Base-by-base conservation (phyloP, 2,329 filamentous ascomycete species). In the Arthrobotrys entomopaga region DNA sequence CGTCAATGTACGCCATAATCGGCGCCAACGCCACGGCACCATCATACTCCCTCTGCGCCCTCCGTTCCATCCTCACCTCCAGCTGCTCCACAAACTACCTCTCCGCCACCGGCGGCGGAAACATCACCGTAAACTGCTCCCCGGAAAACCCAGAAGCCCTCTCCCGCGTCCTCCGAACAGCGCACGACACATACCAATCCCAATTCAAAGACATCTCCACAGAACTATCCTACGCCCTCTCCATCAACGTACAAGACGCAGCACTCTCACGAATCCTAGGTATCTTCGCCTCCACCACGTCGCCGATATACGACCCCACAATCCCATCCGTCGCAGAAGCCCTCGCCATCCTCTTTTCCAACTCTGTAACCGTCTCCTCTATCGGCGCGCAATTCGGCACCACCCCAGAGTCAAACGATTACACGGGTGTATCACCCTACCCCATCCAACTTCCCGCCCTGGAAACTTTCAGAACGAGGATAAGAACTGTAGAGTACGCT, bases 301-400 rank as follows among this genome's bases (percentile, higher is more conserved):
- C 50, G 0, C 69, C 69, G n/a, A 61, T 49, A 10, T 83, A 91
- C 0, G 82, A 85, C 38, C 80, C 83, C 0, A 78, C 81, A 0
- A 80, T 89, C 0, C 91, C 91, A 0, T 91, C 88, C 1, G 84
- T 91, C n/a, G 88, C 87, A 0, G 91, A 95, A 80, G 89, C 89
- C 0, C 80, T 95, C 0, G 90, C 91, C 0, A 90, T 92, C 0
- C 84, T 93, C 77, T 86, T 87, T 0, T 87, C 87, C 2, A 88
- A 86, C 40, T 91, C 90, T 0, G 80, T 93, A 0, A 84, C 93
- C 7, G 83, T 88, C 49, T 84, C 86, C 7, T 82, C 87, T 1
- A 81, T 86, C 7, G 84, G 87, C 65, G 82, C 89, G 0, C 88
- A 89, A 0, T 91, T 90, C 78, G 76, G 81, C 0, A 77, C 79